Conservation (phyloP, 2,329 filamentous ascomycete genomes). For the Cercospora sp. region DNA sequence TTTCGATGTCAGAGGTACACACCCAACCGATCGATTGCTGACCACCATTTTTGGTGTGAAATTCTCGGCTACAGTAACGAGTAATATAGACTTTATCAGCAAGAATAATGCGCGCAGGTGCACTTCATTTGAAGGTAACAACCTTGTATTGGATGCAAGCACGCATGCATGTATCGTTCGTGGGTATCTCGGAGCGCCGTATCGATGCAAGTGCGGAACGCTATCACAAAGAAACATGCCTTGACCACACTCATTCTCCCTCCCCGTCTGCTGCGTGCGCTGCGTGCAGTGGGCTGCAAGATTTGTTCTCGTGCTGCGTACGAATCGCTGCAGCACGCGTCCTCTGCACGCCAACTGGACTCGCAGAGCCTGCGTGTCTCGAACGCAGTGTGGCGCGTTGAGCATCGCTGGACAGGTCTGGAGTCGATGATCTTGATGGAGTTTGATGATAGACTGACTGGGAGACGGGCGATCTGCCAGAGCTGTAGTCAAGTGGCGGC, state of each 20-base stretch:
- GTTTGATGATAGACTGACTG: constrained; percentile 27
- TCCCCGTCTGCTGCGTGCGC: not conserved
- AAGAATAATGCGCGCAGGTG: not conserved
- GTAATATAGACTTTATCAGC: not conserved
- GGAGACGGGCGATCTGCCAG: constrained; percentile 20
- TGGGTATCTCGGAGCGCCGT: constrained; percentile 3
- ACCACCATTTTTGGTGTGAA: not conserved
- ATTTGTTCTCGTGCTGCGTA: constrained; percentile 24
- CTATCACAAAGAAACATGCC: not conserved
- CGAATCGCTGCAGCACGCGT: constrained; percentile 21
- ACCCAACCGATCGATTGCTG: not conserved
- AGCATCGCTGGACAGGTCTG: constrained; percentile 22
- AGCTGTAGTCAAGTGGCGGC: not conserved
- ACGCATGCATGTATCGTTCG: not conserved
- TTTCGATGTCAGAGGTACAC: not conserved
- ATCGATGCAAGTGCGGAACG: not conserved
- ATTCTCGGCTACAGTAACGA: not conserved
- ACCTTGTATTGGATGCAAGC: not conserved
- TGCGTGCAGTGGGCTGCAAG: constrained; percentile 27
- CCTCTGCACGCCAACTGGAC: constrained; percentile 10
- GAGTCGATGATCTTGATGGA: constrained; percentile 28
- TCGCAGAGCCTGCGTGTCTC: constrained; percentile 22
- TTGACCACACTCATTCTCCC: not conserved
- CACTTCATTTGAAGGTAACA: not conserved
- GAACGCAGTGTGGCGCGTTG: constrained; percentile 19